Evolutionary conservation across 1,139 yeast genomes (phyloP).

Genomic region (Suhomyces bolitotheri): DNA sequence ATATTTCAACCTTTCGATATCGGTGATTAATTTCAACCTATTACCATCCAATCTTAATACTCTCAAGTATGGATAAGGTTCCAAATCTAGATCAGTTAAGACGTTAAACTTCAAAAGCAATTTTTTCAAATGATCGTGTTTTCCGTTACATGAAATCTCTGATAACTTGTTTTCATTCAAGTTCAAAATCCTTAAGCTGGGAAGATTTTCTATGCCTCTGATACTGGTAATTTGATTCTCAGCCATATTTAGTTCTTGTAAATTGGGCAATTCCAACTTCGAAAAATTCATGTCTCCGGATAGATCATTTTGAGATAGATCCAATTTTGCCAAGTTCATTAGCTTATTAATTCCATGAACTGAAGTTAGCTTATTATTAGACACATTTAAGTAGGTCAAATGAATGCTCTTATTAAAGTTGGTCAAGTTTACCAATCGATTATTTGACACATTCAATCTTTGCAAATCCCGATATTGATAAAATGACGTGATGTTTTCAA

Average conservation of each 20-base stretch:
- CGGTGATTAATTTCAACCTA: slow-evolving; percentile 25
- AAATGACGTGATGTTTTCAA: slow-evolving; percentile 47
- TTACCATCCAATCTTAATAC: slow-evolving; percentile 52
- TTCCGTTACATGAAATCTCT: slow-evolving; percentile 23
- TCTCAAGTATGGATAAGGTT: slow-evolving; percentile 39
- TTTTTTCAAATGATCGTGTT: slow-evolving; percentile 41
- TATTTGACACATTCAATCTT: slow-evolving; percentile 40
- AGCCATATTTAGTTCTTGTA: slow-evolving; percentile 48
- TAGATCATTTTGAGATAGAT: slow-evolving; percentile 45
- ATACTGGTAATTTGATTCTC: slow-evolving; percentile 41
- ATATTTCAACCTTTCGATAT: slow-evolving; percentile 32
- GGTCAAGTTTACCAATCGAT: slow-evolving; percentile 36
- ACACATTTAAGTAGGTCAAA: slow-evolving; percentile 35
- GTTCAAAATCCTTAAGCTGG: slow-evolving; percentile 41
- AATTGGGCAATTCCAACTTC: slow-evolving; percentile 33
- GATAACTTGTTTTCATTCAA: slow-evolving; percentile 43
- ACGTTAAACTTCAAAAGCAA: slow-evolving; percentile 44
- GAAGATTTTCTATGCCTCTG: slow-evolving; percentile 36
- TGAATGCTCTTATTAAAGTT: slow-evolving; percentile 37
- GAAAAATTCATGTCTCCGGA: slow-evolving; percentile 41
- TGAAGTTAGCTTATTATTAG: slow-evolving; percentile 33
- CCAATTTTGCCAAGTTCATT: slow-evolving; percentile 40
- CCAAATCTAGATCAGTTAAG: slow-evolving; percentile 33
- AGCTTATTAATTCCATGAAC: slow-evolving; percentile 43
- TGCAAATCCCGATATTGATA: slow-evolving; percentile 43